Percentiles rank a stretch among this genome's conserved stretches.
phyloP scores from a whole-genome alignment of 2,329 filamentous ascomycete genomes.

The Chaetoscypha palmicola region DNA sequence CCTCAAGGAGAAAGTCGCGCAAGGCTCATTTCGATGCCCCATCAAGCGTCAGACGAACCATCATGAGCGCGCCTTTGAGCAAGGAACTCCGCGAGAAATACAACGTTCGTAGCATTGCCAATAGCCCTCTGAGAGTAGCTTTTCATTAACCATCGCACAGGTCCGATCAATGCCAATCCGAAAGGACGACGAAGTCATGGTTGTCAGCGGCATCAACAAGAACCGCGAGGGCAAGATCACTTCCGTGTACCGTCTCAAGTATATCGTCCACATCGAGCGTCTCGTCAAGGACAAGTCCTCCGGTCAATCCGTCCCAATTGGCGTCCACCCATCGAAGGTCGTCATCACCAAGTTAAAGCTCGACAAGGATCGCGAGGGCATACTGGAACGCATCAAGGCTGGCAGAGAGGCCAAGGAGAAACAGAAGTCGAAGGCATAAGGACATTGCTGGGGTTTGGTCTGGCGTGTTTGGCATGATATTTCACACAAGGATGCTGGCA shows the following conservation, averaged over 20 bases:
- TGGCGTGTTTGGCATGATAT: slow-evolving; percentile 23
- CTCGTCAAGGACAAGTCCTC: slow-evolving; percentile 95
- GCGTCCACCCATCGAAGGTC: slow-evolving; percentile 93
- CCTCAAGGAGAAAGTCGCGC: slow-evolving; percentile 96
- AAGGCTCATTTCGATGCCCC: slow-evolving; percentile 97
- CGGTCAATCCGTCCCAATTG: slow-evolving; percentile 90
- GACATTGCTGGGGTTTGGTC: slow-evolving; percentile 13
- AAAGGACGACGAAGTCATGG: slow-evolving; percentile 92
- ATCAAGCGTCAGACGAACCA: slow-evolving; percentile 86
- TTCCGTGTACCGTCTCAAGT: slow-evolving; percentile 97
- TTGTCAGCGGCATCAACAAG: slow-evolving; percentile 92
- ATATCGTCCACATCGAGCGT: slow-evolving; percentile 94
- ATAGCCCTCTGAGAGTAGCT: no score
- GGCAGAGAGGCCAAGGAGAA: slow-evolving; percentile 72
- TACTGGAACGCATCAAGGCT: slow-evolving; percentile 76
- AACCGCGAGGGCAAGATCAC: slow-evolving; percentile 98
- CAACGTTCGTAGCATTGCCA: slow-evolving; percentile 61
- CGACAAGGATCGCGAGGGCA: slow-evolving; percentile 87
- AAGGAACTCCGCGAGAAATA: slow-evolving; percentile 99
- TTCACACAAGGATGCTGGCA: slow-evolving; percentile 16
- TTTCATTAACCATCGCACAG: slow-evolving; percentile 44
- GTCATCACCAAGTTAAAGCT: slow-evolving; percentile 99
- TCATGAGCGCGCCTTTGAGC: slow-evolving; percentile 93
- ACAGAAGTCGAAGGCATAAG: slow-evolving; percentile 32
- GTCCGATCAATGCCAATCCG: slow-evolving; percentile 94